Evolutionary conservation across 495 filamentous ascomycete species (phyloP), one percentile per base, ranked within the genome.

Genomic region (Aspergillus avenaceus): DNA sequence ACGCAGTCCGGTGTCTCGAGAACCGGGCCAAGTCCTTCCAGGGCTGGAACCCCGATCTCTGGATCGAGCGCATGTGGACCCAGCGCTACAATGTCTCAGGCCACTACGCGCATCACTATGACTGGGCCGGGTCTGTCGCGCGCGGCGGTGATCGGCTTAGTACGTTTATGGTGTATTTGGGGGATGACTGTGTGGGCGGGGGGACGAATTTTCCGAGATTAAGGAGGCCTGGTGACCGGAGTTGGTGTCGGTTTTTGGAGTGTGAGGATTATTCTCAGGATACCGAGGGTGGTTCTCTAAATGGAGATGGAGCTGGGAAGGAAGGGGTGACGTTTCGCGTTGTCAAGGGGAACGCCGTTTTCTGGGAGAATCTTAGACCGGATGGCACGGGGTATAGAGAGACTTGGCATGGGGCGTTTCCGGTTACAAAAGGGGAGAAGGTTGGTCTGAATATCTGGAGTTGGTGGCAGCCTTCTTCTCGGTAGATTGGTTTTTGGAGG

Each of bases 381-480:
- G 78, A 84, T 69, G 84, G 86, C 37, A 68, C 60, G 5, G 84
- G 84, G 23, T 83, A 87, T 64, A 66, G 76, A 55, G 74, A 81
- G 65, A 84, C 78, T 27, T 76, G 86, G 65, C 87, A 91, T 73
- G 84, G 84, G 5, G 84, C 84, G 26, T 59, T 86, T 59, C 84
- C 85, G 28, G 84, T 90, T 6, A 77, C 72, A 31, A 71, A 67
- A 48, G 87, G 87, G 21, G 77, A 66, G 45, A 91, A 91, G 74
- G 76, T 88, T 44, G 87, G 86, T n/a, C 77, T 91, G 82, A 91
- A 91, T 71, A 86, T 90, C 58, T 91, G 86, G 86, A 70, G 71
- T 59, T 74, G 71, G 71, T 74, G 72, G 58, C 71, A 74, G 57
- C 65, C 69, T 34, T 67, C 67, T 27, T 27, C 1, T 40, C 24